Evolutionary conservation across 768 basidiomycete species (phyloP).

Genomic region (Lentinula aciculospora): DNA sequence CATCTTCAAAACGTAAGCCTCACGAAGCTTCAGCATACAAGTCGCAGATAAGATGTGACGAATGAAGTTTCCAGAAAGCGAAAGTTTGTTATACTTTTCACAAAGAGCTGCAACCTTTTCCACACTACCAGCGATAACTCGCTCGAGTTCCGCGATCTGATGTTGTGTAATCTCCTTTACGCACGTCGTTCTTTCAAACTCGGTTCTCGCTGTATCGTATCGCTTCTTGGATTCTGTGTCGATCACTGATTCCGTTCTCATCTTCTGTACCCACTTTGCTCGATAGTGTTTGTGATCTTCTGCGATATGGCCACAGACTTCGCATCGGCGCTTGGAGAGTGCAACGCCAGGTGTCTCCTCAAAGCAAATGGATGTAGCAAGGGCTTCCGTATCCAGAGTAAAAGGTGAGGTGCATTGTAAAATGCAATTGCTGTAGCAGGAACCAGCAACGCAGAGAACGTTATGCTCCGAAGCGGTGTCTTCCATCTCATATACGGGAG

Average conservation of each 20-base stretch:
- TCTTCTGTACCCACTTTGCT: conserved; percentile 9
- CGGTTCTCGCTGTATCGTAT: conserved; percentile 10
- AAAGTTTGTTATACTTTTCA: conserved; percentile 7
- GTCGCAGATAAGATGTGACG: conserved; percentile 5
- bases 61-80: conserved; percentile 14
- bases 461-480: background rate
- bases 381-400: conserved; percentile 9
- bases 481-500: background rate
- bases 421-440: conserved; percentile 14
- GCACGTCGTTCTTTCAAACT: background rate
- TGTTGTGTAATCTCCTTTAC: conserved; percentile 1
- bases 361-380: background rate
- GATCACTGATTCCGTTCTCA: conserved; percentile 2
- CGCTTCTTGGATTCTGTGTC: conserved; percentile 13
- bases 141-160: too few species aligned
- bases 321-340: background rate
- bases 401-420: conserved; percentile 6
- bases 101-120: conserved; percentile 2
- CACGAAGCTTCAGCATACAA: conserved; percentile 6
- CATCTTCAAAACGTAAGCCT: conserved; percentile 2
- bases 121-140: background rate
- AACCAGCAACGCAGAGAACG: conserved; percentile 7
- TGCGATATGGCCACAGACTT: conserved; percentile 12
- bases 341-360: conserved; percentile 4
- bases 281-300: conserved; percentile 13